Evolutionary conservation across 2,329 filamentous ascomycete genomes (phyloP).

Genomic region (Diaporthe humulicola): DNA sequence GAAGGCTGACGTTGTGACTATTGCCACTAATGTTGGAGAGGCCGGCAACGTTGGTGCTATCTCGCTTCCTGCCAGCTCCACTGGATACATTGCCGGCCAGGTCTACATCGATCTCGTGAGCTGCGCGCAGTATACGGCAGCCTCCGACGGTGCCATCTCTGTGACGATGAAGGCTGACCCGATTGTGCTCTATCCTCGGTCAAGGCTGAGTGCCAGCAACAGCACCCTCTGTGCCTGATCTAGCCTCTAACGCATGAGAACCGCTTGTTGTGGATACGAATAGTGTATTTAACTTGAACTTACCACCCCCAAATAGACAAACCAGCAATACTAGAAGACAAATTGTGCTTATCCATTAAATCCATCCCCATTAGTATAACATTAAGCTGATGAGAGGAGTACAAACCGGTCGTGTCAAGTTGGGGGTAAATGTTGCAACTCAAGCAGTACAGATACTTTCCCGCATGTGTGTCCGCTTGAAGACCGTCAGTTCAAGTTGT

Average conservation of each 20-base stretch:
- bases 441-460: neutral
- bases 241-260: neutral
- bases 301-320: neutral
- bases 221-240: conserved; percentile 8
- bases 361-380: neutral
- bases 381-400: neutral
- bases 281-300: neutral
- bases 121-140: conserved; percentile 10
- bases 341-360: neutral
- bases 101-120: conserved; percentile 13
- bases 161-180: conserved; percentile 12
- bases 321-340: neutral
- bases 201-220: conserved; percentile 10
- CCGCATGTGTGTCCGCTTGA: no score
- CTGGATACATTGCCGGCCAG: conserved; percentile 9
- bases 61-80: conserved; percentile 15
- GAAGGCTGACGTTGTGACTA: conserved; percentile 15
- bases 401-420: neutral
- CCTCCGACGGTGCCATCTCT: conserved; percentile 6
- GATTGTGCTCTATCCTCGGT: conserved; percentile 8
- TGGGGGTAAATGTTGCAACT: neutral
- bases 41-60: neutral
- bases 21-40: conserved; percentile 20
- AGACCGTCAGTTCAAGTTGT: no score
- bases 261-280: neutral